These are phyloP conservation scores for Trichoderma sp. DNA, from an alignment of 2,329 filamentous ascomycete genomes.

Conservation along the genomic window DNA sequence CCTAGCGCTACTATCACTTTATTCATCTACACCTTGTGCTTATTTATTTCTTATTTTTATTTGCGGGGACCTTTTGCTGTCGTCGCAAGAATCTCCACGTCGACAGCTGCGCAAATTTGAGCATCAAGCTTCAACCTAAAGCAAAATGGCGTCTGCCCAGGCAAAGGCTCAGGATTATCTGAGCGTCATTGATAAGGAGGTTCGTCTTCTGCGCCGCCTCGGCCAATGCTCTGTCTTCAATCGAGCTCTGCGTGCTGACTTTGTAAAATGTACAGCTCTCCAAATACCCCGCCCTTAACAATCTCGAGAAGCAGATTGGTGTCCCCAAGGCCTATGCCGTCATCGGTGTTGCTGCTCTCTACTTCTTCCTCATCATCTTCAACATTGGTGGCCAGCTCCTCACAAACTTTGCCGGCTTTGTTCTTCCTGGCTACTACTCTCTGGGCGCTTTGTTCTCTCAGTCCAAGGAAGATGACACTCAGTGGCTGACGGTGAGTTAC, in stretches of 20 bases:
- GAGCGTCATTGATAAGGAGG: slow-evolving; percentile 79
- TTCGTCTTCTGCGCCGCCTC: slow-evolving; percentile 43
- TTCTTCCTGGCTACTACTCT: slow-evolving; percentile 82
- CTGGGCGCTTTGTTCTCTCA: slow-evolving; percentile 71
- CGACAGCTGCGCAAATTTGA: slow-evolving; percentile 5
- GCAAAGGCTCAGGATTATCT: slow-evolving; percentile 76
- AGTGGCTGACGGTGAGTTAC: slow-evolving; percentile 68
- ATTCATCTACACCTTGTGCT: background rate
- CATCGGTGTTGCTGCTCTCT: slow-evolving; percentile 72
- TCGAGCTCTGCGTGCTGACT: slow-evolving; percentile 27
- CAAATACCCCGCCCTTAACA: slow-evolving; percentile 80
- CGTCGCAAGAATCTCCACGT: slow-evolving; percentile 4
- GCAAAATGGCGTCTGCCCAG: slow-evolving; percentile 67
- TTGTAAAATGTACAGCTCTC: slow-evolving; percentile 59
- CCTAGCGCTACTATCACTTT: background rate
- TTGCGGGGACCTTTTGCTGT: slow-evolving; percentile 1
- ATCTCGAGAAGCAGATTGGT: slow-evolving; percentile 79
- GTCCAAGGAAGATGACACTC: slow-evolving; percentile 74
- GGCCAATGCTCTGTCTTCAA: background rate
- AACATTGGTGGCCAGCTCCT: slow-evolving; percentile 87
- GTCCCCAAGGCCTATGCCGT: slow-evolving; percentile 83
- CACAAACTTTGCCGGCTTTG: slow-evolving; percentile 81
- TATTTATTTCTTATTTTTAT: background rate
- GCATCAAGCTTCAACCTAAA: slow-evolving; percentile 29
- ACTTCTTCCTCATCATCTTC: slow-evolving; percentile 91